Percentiles rank a stretch among this genome's conserved stretches.
These are phyloP conservation scores for Cladosporium sp. DNA, from an alignment of 2,329 filamentous ascomycete species.

Conservation along the genomic window DNA sequence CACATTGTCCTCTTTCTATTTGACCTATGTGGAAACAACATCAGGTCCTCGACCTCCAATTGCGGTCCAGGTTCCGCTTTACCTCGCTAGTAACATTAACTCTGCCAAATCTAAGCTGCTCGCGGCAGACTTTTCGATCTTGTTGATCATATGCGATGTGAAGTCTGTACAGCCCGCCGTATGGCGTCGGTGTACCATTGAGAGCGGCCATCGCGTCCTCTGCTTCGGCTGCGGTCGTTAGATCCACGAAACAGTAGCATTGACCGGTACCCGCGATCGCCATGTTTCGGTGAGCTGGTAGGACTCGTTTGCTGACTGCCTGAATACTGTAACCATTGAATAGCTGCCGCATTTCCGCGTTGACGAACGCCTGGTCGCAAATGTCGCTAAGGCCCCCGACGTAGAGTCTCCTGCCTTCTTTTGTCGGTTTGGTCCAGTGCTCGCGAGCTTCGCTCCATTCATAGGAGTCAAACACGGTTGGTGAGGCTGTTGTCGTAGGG, in stretches of 20 bases:
- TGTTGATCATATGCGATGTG: conserved; percentile 20
- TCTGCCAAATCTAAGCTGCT: not conserved
- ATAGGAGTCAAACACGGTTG: conserved; percentile 44
- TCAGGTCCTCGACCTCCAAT: conserved; percentile 6
- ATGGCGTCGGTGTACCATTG: conserved; percentile 27
- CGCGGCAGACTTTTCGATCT: conserved; percentile 9
- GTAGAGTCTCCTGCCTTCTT: conserved; percentile 47
- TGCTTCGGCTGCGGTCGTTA: conserved; percentile 30
- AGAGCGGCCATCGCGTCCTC: conserved; percentile 26
- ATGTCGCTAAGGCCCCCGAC: conserved; percentile 50
- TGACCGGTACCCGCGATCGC: conserved; percentile 23
- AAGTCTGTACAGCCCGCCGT: conserved; percentile 27
- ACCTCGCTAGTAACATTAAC: not conserved
- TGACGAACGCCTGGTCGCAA: conserved; percentile 43
- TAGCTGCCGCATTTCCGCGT: conserved; percentile 45
- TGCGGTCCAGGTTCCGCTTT: not conserved
- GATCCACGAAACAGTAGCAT: conserved; percentile 36
- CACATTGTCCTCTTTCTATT: not conserved
- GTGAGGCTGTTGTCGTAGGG: not conserved
- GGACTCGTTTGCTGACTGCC: conserved; percentile 49
- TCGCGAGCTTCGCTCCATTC: conserved; percentile 41
- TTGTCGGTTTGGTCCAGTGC: conserved; percentile 32
- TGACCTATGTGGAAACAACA: not conserved
- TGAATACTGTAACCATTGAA: conserved; percentile 49
- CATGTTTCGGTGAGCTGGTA: conserved; percentile 22